Evolutionary conservation across 2,329 filamentous ascomycete genomes (phyloP), one percentile per base, ranked within the genome.

Genomic region (Epichloe hybrida): DNA sequence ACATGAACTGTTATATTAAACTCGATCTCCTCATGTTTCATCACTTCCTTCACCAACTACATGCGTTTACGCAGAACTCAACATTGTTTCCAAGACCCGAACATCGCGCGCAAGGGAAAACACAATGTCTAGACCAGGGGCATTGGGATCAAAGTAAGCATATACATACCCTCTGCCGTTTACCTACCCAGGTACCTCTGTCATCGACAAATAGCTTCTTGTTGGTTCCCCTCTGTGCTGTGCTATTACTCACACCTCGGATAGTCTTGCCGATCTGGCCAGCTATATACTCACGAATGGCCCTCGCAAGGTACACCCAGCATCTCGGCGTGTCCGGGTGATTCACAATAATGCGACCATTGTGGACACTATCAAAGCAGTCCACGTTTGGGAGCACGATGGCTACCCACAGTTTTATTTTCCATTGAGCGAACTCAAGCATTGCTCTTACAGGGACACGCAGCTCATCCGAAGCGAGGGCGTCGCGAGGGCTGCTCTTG

Each of bases 331-430:
- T 5, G 54, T 69, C 27, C 61, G 66, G 12, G 63, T 68, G 41
- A 50, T 68, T 9, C 59, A 63, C 50, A 64, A 67, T 51, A 57
- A 59, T 23, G 56, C 55, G 4, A 58, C 57, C 51, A 63, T 69
- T 21, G 62, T 67, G 15, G 70, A 72, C 51, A 69, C 69, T 0
- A 64, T 61, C 1, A 53, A 60, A 21, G 68, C 66, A 2, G 49
- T 63, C 13, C 66, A 64, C 51, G 64, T 72, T 8, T 73, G 70
- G 70, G 70, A 73, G 56, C 72, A 77, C 53, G 64, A 68, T 1
- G 68, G 61, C 50, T 77, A 74, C 56, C 74, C 73, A 1, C 66
- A 75, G 23, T 69, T 67, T 52, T 74, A 73, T 50, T 57, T 74
- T 3, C 68, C 69, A 0, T 46, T 49, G 0, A 42, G 52, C 0